These are phyloP conservation scores for Protea cynaroides DNA, from an alignment of 164 flowering plant species.

Conservation along the genomic window DNA sequence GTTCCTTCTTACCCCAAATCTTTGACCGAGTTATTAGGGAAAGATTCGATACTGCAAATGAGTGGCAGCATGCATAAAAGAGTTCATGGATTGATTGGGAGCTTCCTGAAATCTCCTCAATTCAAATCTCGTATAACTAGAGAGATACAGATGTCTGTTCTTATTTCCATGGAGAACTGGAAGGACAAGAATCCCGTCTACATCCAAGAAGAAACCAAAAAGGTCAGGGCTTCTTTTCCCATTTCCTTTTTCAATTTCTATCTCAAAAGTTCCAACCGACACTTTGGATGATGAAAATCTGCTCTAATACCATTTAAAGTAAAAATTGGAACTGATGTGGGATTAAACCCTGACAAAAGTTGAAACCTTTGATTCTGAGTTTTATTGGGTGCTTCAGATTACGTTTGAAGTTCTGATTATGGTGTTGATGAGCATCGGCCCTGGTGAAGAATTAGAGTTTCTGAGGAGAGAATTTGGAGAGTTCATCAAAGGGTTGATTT, in stretches of 20 bases:
- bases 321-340: too few species aligned
- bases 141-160: slow-evolving; percentile 42
- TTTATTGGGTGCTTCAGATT: slow-evolving; percentile 35
- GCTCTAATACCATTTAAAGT: too few species aligned
- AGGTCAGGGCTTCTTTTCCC: slow-evolving; percentile 30
- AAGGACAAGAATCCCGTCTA: slow-evolving; percentile 24
- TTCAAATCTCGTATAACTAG: slow-evolving; percentile 56
- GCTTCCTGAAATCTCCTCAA: slow-evolving; percentile 69
- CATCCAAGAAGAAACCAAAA: slow-evolving; percentile 71
- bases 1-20: slow-evolving; percentile 84
- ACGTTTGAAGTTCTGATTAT: slow-evolving; percentile 71
- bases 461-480: slow-evolving; percentile 68
- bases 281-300: too few species aligned
- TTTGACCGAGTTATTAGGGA: slow-evolving; percentile 54
- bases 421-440: slow-evolving; percentile 65
- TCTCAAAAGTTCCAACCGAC: too few species aligned
- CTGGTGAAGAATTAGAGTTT: slow-evolving; percentile 63
- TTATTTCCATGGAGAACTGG: slow-evolving; percentile 53
- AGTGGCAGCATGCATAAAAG: slow-evolving; percentile 63
- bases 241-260: not conserved
- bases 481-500: slow-evolving; percentile 76
- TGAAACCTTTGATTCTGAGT: not conserved
- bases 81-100: slow-evolving; percentile 66
- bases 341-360: too few species aligned
- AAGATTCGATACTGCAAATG: slow-evolving; percentile 65